Evolutionary conservation across 2,329 filamentous ascomycete species (phyloP), one percentile per base, ranked within the genome.

Genomic region (Gremmenia infestans): DNA sequence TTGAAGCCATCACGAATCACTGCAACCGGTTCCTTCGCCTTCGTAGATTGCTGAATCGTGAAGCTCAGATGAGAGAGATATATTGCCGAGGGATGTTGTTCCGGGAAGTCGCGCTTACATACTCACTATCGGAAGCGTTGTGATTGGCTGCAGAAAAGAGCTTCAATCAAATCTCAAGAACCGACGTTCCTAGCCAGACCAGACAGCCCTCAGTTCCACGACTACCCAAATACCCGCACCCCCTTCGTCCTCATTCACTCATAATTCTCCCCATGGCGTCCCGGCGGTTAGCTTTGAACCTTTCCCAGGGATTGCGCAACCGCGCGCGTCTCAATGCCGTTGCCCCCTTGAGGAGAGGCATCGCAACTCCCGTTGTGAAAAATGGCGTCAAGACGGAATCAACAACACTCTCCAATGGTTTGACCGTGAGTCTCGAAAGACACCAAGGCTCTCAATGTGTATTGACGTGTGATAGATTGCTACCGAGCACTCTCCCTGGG

Each of bases 401-500:
- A 70, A 97, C 94, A 63, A 99, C 94, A 54, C 83, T 99, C 73
- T 89, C 87, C 79, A 99, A 97, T 82, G 94, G 94, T 75, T 84
- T 99, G 81, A 99, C 94, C 71, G 93, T 97, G 81, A 59, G 65
- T 48, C 46, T 15, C 25, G 47, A 32, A 40, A 17, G 46, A 22
- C 12, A 23, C 46, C 42, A 32, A 12, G 40, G 22, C 23, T 42
- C n/a, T 36, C 28, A n/a, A 19, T 17, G 54, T 52, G 58, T 68
- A 72, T 61, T 68, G 69, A 74, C 68, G 59, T 50, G 48, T 58
- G 56, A 25, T 73, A 97, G 93, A 91, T 99, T 74, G 94, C 94
- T 67, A 96, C 94, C 69, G 93, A 99, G 77, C 89, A 97, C 81
- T 97, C 92, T 64, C 94, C 93, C 69, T 97, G 91, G 83, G 93